Evolutionary conservation across 1,284 basidiomycete genomes (phyloP), one percentile per base, ranked within the genome.

Genomic region (Tilletia indica): DNA sequence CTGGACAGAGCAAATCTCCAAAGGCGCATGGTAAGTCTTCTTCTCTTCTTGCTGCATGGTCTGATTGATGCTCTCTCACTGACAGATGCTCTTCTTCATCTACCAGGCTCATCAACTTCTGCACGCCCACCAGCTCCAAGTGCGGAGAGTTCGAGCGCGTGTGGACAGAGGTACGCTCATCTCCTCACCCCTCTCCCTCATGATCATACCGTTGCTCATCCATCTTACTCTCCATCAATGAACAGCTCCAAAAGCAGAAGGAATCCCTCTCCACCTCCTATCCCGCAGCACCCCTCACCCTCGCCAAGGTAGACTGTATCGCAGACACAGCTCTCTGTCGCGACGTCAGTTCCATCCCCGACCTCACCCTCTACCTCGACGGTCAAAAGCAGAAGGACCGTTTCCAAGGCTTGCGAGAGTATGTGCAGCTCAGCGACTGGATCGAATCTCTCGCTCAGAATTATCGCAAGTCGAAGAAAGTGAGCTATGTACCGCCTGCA

Each of bases 221-320:
- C 25, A 31, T 31, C 42, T 45, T 45, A 45, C 42, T 9, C 42
- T 45, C 42, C 42, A 45, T 9, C 42, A 3, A 9, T 2, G 87
- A 89, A 48, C 86, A 90, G 67, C 87, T 97, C 3, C 86, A 85
- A 1, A 82, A 85, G 63, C 88, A 91, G 48, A 89, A 89, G 71
- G 87, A 89, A 72, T 83, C 85, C 58, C 86, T 87, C 51, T 84
- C 88, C 78, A 87, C 90, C 9, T 74, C 77, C 39, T 81, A 79
- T 64, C 78, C 80, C 0, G 73, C 75, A 1, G 81, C 79, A 0
- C 81, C 81, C 19, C 77, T 82, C 70, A 77, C 75, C 0, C 72
- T 84, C 19, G 82, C 80, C n/a, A 78, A 81, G 68, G 80, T 84
- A 48, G 74, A 84, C 71, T 84, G 82, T 68, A 36, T 72, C 38